Evolutionary conservation across 2,329 filamentous ascomycete species (phyloP).

Genomic region (Microcyclospora tardicrescens): DNA sequence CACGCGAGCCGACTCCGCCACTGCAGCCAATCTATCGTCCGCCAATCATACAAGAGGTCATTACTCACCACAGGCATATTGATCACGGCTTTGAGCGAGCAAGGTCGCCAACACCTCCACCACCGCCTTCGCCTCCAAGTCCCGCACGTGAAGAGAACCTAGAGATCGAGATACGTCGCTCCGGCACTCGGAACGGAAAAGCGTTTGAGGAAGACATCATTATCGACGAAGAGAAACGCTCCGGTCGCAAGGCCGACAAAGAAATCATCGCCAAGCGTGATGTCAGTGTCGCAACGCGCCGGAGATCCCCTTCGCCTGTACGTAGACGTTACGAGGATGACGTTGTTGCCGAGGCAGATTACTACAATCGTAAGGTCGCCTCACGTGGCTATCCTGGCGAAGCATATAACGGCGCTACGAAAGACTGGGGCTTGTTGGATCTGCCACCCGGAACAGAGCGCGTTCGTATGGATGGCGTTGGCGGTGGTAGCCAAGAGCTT

Average conservation of each 20-base stretch:
- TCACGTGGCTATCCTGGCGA: slow-evolving; percentile 60
- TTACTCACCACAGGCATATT: slow-evolving; percentile 76
- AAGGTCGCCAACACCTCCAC: slow-evolving; percentile 32
- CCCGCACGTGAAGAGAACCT: slow-evolving; percentile 40
- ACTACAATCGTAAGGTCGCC: slow-evolving; percentile 53
- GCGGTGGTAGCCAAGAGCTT: slow-evolving; percentile 62
- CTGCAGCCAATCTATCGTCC: slow-evolving; percentile 59
- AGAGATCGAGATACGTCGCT: slow-evolving; percentile 44
- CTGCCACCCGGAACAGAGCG: slow-evolving; percentile 72
- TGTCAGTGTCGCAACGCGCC: slow-evolving; percentile 19
- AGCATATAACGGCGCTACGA: slow-evolving; percentile 59
- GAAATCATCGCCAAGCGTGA: slow-evolving; percentile 4
- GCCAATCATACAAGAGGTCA: slow-evolving; percentile 75
- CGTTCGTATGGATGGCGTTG: slow-evolving; percentile 68
- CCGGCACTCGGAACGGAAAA: slow-evolving; percentile 33
- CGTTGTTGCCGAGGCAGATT: slow-evolving; percentile 43
- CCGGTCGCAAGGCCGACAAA: neutral
- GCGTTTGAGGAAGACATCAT: slow-evolving; percentile 54
- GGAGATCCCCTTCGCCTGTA: slow-evolving; percentile 22
- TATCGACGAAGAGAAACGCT: slow-evolving; percentile 24
- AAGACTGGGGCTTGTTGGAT: slow-evolving; percentile 70
- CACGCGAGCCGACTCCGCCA: slow-evolving; percentile 26
- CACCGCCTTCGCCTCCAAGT: slow-evolving; percentile 29
- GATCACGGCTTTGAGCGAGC: slow-evolving; percentile 53
- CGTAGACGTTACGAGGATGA: slow-evolving; percentile 33